Percentiles rank a stretch among this genome's conserved stretches.
phyloP scores from a whole-genome alignment of 2,329 filamentous ascomycete species.

The Pyricularia sp. region DNA sequence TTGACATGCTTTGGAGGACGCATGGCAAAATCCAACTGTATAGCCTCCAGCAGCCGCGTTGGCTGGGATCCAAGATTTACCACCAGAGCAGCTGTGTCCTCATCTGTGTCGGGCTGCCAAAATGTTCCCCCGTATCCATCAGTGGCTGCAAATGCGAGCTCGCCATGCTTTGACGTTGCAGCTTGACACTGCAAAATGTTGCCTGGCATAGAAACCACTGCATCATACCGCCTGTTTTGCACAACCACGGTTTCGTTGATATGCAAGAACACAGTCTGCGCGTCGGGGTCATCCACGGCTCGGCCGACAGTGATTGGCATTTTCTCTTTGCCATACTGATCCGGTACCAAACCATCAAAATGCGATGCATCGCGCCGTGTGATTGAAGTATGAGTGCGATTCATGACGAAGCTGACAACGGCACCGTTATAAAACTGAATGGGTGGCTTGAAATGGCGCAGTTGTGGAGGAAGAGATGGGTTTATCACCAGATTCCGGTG shows the following conservation, averaged over 20 bases:
- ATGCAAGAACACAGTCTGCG: constrained; percentile 25
- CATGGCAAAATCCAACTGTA: constrained; percentile 9
- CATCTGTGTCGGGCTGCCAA: constrained; percentile 50
- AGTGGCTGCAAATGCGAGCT: constrained; percentile 54
- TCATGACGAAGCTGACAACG: constrained; percentile 15
- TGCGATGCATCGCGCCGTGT: constrained; percentile 7
- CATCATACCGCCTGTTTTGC: constrained; percentile 42
- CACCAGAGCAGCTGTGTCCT: constrained; percentile 43
- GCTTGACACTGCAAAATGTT: constrained; percentile 53
- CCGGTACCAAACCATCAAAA: constrained; percentile 8
- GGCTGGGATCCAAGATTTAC: constrained; percentile 29
- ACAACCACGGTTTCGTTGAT: constrained; percentile 38
- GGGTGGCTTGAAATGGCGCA: constrained; percentile 33
- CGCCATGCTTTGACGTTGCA: constrained; percentile 36
- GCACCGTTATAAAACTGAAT: constrained; percentile 20
- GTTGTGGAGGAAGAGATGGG: constrained; percentile 50
- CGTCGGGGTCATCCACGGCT: constrained; percentile 22
- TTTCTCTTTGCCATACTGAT: constrained; percentile 6
- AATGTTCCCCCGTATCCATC: constrained; percentile 55
- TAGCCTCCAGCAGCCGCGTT: constrained; percentile 5
- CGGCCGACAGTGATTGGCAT: constrained; percentile 39
- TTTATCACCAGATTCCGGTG: constrained; percentile 53
- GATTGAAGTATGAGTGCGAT: constrained; percentile 16
- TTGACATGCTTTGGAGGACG: constrained; percentile 10
- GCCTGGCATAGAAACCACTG: constrained; percentile 33